Percentiles rank a stretch among this genome's conserved stretches.
Evolutionary conservation across 345 rosid species (phyloP).

Genomic region (Hevea brasiliensis): DNA sequence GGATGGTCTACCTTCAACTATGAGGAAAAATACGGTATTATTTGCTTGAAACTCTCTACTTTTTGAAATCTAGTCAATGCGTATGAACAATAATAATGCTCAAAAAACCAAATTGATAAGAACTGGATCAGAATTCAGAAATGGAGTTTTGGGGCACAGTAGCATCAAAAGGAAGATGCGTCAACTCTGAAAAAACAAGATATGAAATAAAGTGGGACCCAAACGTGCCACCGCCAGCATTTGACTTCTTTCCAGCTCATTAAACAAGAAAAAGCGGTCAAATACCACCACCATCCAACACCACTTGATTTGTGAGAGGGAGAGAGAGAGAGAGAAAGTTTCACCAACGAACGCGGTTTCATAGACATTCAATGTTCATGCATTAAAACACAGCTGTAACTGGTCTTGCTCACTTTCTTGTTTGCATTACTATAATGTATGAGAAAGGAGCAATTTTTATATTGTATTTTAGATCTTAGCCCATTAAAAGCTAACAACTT

Average conservation of each 20-base stretch:
- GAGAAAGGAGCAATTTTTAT: background rate
- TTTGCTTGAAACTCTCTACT: too few relatives aligned
- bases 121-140: too few relatives aligned
- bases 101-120: too few relatives aligned
- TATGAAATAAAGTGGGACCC: background rate
- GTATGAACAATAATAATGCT: too few relatives aligned
- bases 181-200: background rate
- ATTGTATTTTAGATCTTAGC: conserved; percentile 8
- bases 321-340: background rate
- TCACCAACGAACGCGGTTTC: conserved; percentile 43
- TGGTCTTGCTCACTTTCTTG: background rate
- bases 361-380: conserved; percentile 35
- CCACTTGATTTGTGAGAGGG: too few relatives aligned
- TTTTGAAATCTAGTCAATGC: too few relatives aligned
- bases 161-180: too few relatives aligned
- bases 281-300: background rate
- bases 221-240: conserved; percentile 8
- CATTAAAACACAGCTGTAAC: conserved; percentile 32
- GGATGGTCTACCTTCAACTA: too few relatives aligned
- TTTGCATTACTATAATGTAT: background rate
- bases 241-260: conserved; percentile 35
- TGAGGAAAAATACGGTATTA: too few relatives aligned
- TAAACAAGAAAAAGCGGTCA: conserved; percentile 12
- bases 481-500: background rate
- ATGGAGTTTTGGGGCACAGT: too few relatives aligned